Evolutionary conservation across 306 rosid species (phyloP).

Genomic region (Aeschynomene evenia): DNA sequence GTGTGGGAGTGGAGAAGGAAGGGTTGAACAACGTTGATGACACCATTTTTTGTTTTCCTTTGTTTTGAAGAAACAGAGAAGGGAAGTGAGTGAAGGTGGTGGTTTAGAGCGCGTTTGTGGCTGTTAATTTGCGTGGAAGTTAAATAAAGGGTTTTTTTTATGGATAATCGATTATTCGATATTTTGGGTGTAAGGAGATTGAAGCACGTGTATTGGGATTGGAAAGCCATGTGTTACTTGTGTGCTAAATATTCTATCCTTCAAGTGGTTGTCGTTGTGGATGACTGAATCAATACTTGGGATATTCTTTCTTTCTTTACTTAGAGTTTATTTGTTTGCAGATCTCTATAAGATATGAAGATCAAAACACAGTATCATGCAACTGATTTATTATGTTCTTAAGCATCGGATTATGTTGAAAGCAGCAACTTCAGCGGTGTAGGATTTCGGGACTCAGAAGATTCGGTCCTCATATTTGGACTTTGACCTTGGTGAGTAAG

Average conservation of each 20-base stretch:
- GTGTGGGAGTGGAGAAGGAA: conserved; percentile 42
- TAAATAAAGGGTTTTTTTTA: not conserved
- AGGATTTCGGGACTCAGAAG: not conserved
- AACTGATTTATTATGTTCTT: not conserved
- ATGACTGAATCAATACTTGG: not conserved
- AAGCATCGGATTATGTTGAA: not conserved
- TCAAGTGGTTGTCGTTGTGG: too few relatives aligned
- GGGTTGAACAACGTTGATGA: conserved; percentile 44
- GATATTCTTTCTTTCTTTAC: not conserved
- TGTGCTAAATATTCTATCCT: not conserved
- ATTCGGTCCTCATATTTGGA: too few relatives aligned
- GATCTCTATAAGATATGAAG: not conserved
- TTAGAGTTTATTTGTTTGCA: not conserved
- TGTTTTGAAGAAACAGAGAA: not conserved
- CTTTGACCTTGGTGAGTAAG: too few relatives aligned
- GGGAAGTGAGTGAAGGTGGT: not conserved
- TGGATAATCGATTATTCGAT: not conserved
- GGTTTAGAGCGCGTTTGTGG: not conserved
- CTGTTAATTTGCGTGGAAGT: not conserved
- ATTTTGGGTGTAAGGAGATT: not conserved
- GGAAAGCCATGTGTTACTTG: not conserved
- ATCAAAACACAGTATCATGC: not conserved
- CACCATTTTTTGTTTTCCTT: not conserved
- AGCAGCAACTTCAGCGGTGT: not conserved
- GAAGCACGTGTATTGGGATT: not conserved